Evolutionary conservation across 192 early-diverging fungal species (phyloP).

Genomic region (Umbelopsis sp.): DNA sequence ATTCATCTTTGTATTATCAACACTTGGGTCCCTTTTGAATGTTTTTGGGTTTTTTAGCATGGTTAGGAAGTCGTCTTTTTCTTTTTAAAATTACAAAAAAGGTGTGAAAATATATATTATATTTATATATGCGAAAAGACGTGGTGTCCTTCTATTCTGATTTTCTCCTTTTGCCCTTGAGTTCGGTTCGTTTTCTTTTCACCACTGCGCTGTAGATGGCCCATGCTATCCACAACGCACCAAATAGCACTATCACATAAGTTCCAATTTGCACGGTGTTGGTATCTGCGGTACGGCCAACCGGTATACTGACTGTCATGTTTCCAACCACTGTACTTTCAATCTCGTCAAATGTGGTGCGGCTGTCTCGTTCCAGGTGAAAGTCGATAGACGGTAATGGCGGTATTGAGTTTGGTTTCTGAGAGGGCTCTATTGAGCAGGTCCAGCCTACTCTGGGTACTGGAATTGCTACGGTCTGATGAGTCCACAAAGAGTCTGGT

Average conservation of each 20-base stretch:
- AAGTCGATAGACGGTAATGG: constrained; percentile 17
- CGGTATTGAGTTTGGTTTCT: constrained; percentile 19
- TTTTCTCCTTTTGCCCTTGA: constrained; percentile 41
- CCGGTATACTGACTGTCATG: constrained; percentile 14
- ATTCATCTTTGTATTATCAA: constrained; percentile 16
- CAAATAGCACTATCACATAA: constrained; percentile 7
- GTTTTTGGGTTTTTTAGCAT: background rate
- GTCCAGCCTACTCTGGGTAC: constrained; percentile 35
- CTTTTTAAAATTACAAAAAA: constrained; percentile 5
- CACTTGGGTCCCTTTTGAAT: background rate
- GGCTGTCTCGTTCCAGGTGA: constrained; percentile 14
- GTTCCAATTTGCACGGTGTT: constrained; percentile 18
- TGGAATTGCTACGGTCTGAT: constrained; percentile 23
- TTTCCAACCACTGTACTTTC: background rate
- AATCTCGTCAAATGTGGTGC: constrained; percentile 12
- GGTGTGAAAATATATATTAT: background rate
- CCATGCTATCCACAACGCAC: constrained; percentile 25
- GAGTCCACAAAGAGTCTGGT: background rate
- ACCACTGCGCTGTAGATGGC: constrained; percentile 13
- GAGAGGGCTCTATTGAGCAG: constrained; percentile 21
- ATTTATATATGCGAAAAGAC: background rate
- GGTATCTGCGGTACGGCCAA: constrained; percentile 23
- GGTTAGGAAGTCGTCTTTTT: background rate
- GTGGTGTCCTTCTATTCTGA: constrained; percentile 27
- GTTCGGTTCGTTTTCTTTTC: constrained; percentile 29